Conservation (phyloP, 768 basidiomycete species). For the Boletus patriciae region DNA sequence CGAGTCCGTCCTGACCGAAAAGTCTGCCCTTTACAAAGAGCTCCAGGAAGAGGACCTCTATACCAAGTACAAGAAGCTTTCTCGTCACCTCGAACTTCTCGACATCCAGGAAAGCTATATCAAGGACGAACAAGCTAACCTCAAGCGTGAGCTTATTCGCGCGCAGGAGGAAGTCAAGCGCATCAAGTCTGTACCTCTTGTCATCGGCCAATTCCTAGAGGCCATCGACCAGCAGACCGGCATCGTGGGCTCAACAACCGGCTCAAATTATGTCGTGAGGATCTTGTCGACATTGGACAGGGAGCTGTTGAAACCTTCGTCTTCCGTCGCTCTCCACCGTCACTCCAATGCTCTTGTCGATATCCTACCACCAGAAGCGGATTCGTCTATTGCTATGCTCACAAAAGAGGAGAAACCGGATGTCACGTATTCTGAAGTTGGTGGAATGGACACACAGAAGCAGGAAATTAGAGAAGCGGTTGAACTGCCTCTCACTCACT, state of each 20-base stretch:
- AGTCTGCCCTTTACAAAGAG: conserved; percentile 82
- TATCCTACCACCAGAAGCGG: conserved; percentile 97
- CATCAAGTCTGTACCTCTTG: conserved; percentile 96
- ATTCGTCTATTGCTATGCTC: conserved; percentile 95
- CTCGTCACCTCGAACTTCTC: conserved; percentile 92
- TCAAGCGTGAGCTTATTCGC: conserved; percentile 96
- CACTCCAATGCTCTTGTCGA: conserved; percentile 99
- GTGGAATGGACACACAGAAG: conserved; percentile 97
- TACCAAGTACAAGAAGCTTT: conserved; percentile 95
- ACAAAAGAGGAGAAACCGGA: conserved; percentile 94
- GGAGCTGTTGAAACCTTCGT: conserved; percentile 94
- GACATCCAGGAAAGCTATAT: conserved; percentile 96
- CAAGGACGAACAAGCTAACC: conserved; percentile 97
- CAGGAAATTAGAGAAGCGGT: conserved; percentile 99
- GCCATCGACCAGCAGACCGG: conserved; percentile 97
- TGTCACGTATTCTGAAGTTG: conserved; percentile 90
- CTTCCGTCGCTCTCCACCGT: conserved; percentile 96
- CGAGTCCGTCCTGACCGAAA: conserved; percentile 84
- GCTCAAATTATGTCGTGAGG: conserved; percentile 96
- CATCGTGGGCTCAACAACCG: conserved; percentile 97
- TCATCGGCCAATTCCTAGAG: conserved; percentile 99
- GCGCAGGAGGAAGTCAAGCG: conserved; percentile 99
- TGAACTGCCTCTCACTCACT: conserved; percentile 93
- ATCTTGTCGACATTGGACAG: conserved; percentile 96
- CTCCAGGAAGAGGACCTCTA: conserved; percentile 92